Conservation (phyloP, 2,329 filamentous ascomycete genomes). For the Lachnellula occidentalis region DNA sequence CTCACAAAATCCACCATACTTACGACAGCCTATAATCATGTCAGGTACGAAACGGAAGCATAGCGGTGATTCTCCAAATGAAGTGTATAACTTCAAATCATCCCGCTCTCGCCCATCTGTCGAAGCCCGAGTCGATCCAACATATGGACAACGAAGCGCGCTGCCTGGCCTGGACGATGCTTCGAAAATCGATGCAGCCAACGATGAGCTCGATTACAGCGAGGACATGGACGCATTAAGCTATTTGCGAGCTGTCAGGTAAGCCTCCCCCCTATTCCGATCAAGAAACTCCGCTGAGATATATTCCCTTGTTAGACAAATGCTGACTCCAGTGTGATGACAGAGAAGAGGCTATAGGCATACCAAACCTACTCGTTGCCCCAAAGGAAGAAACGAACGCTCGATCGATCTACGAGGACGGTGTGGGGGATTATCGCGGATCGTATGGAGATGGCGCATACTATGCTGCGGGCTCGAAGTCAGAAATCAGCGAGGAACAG, state of each 20-base stretch:
- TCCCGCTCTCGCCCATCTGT: slow-evolving; percentile 13
- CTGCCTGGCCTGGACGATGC: slow-evolving; percentile 57
- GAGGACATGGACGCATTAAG: slow-evolving; percentile 60
- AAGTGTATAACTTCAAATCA: slow-evolving; percentile 20
- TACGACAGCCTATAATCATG: slow-evolving; percentile 4
- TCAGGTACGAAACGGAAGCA: slow-evolving; percentile 21
- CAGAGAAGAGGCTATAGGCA: slow-evolving; percentile 69
- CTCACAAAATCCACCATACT: neutral
- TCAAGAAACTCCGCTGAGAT: slow-evolving; percentile 37
- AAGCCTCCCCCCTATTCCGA: slow-evolving; percentile 31
- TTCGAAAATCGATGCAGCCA: slow-evolving; percentile 31
- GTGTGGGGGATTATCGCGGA: slow-evolving; percentile 50
- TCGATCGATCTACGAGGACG: slow-evolving; percentile 44
- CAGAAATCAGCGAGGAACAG: slow-evolving; percentile 24
- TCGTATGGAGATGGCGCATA: slow-evolving; percentile 78
- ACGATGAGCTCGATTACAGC: slow-evolving; percentile 61
- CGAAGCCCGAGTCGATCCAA: slow-evolving; percentile 47
- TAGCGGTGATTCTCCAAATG: slow-evolving; percentile 9
- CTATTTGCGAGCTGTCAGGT: slow-evolving; percentile 69
- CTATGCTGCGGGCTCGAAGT: slow-evolving; percentile 49
- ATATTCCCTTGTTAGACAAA: slow-evolving; percentile 5
- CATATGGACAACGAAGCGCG: slow-evolving; percentile 67
- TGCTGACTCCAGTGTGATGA: slow-evolving; percentile 36
- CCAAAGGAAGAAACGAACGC: slow-evolving; percentile 39
- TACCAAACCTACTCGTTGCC: slow-evolving; percentile 67